Evolutionary conservation across 257 asterid species (phyloP).

Genomic region (Dorcoceras hygrometricum): DNA sequence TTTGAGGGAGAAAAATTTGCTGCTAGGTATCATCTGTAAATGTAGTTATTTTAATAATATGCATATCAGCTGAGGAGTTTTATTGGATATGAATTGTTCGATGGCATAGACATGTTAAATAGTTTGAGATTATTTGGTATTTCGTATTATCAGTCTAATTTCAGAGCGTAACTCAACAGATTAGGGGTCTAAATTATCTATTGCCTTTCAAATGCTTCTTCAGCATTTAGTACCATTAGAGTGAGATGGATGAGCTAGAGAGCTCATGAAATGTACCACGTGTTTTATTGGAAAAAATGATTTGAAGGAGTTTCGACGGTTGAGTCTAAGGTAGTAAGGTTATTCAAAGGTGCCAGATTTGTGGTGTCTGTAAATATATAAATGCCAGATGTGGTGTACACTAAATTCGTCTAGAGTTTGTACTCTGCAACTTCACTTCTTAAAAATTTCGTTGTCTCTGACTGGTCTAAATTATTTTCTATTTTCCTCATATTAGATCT

Average conservation of each 20-base stretch:
- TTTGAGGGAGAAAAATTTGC: constrained; percentile 46
- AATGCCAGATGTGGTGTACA: constrained; percentile 11
- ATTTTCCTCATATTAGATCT: constrained; percentile 52
- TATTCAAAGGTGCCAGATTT: not conserved
- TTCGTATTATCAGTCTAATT: not conserved
- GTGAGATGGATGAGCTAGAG: constrained; percentile 17
- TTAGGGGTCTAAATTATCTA: constrained; percentile 16
- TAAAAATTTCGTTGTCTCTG: constrained; percentile 10
- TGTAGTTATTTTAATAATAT: constrained; percentile 6
- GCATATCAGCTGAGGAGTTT: no score
- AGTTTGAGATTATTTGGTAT: not conserved
- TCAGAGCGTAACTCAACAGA: constrained; percentile 1
- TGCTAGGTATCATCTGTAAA: constrained; percentile 48
- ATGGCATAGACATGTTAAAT: constrained; percentile 1
- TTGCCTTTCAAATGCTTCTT: constrained; percentile 16
- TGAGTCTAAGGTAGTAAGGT: not conserved
- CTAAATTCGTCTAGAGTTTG: constrained; percentile 5
- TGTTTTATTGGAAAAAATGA: constrained; percentile 7
- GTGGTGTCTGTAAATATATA: constrained; percentile 15
- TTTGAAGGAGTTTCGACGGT: not conserved
- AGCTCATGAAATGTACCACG: constrained; percentile 19
- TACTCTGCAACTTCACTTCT: constrained; percentile 1
- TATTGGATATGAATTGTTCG: constrained; percentile 12
- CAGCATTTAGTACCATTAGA: constrained; percentile 14
- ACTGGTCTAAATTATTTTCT: constrained; percentile 20